Base-by-base conservation (phyloP, 1,284 basidiomycete species). In the Heterobasidion parviporum region DNA sequence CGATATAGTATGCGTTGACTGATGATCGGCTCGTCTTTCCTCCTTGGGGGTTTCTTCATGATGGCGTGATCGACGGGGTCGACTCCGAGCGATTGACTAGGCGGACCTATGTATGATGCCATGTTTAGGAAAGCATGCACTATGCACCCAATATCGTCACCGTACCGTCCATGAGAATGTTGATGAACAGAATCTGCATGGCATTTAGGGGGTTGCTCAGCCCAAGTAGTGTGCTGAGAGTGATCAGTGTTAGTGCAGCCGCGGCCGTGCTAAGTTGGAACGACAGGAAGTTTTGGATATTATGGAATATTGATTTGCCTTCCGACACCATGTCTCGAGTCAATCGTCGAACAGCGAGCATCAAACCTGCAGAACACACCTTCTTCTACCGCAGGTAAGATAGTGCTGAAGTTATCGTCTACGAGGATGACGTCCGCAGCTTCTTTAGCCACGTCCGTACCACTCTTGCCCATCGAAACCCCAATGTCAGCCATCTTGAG, bases 131-230 rank as follows among this genome's bases (percentile, higher is more conserved):
- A 41, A 41, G 3, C 6, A 4, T 8, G 32, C 16, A 51, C 38
- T 38, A 52, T 41, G 4, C 7, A 55, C 33, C 34, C 9, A 47
- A 38, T 4, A 26, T 61, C 53, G 50, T 56, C 14, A 49, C 58
- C 85, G 52, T 58, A 85, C 94, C 96, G 65, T 98, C 95, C 95
- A 98, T 98, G 53, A 98, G 81, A 67, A 98, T 98, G 72, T 98
- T 98, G 70, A 98, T 98, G 70, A 98, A 98, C 26, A 99, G 76
- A 64, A 99, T 98, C 71, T 98, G 95, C 94, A 98, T 98, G 3
- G 96, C 88, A 68, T 99, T 99, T 60, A 99, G 78, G 14, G 95
- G 96, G 66, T 96, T 94, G 63, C 85, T 87, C 52, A 98, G 76
- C 15, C 89, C 84, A 62, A 98, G 83, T 66, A 94, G 78, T 14